Percentiles rank a stretch among this genome's conserved stretches.
phyloP scores from a whole-genome alignment of 129 eudicot genomes.

The Centella asiatica region DNA sequence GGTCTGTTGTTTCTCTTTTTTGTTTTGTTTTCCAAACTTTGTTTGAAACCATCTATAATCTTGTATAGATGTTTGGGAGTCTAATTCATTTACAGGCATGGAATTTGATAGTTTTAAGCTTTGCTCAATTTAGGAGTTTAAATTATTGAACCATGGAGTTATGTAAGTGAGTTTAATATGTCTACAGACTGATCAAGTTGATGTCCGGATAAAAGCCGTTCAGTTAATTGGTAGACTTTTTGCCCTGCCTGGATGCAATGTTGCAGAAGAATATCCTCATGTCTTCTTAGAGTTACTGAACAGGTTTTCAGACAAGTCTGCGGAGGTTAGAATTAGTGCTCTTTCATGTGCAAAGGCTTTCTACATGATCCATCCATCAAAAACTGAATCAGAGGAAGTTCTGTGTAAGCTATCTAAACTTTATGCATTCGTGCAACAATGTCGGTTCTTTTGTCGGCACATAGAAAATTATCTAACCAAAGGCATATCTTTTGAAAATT shows the following conservation, averaged over 20 bases:
- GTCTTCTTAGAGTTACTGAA: conserved; percentile 68
- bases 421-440: conserved; percentile 2
- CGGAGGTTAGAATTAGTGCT: conserved; percentile 70
- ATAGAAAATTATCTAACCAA: background rate
- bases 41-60: background rate
- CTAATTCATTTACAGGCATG: background rate
- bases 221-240: conserved; percentile 67
- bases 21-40: background rate
- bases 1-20: conserved; percentile 53
- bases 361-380: conserved; percentile 43
- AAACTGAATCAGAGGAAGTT: conserved; percentile 52
- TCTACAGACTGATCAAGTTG: conserved; percentile 91
- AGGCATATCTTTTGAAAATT: conserved; percentile 9
- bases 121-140: too few species aligned
- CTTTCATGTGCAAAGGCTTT: conserved; percentile 61
- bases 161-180: conserved; percentile 9
- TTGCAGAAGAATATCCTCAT: conserved; percentile 53
- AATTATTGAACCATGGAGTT: background rate
- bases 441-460: background rate
- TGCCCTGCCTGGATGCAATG: conserved; percentile 40
- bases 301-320: conserved; percentile 79
- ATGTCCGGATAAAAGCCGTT: conserved; percentile 85
- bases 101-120: too few species aligned
- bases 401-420: conserved; percentile 43
- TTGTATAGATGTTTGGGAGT: background rate